Evolutionary conservation across 2,329 filamentous ascomycete species (phyloP).

Genomic region (Xylaria sp.): DNA sequence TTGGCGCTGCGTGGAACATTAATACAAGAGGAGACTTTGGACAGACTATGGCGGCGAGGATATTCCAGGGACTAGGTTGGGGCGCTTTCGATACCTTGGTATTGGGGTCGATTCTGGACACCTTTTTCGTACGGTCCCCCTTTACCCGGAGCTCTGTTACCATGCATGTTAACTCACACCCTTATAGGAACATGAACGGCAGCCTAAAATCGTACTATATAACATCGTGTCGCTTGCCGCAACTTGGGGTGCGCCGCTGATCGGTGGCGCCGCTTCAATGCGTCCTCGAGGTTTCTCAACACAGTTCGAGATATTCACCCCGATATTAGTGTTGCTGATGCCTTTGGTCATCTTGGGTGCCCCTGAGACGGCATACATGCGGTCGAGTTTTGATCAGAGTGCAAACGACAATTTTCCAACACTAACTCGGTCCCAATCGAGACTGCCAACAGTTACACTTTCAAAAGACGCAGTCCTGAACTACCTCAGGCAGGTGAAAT

Average conservation of each 20-base stretch:
- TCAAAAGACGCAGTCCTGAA: constrained; percentile 50
- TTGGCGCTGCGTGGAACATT: constrained; percentile 64
- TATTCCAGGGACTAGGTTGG: constrained; percentile 69
- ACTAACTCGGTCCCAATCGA: constrained; percentile 36
- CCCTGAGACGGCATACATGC: constrained; percentile 65
- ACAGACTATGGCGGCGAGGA: constrained; percentile 62
- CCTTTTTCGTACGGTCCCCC: constrained; percentile 60
- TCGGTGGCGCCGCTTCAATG: constrained; percentile 62
- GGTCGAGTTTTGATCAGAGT: constrained; percentile 48
- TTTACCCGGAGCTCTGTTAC: constrained; percentile 41
- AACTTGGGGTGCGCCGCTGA: constrained; percentile 65
- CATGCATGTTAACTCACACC: constrained; percentile 41
- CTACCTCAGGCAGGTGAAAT: constrained; percentile 56
- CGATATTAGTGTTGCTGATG: constrained; percentile 60
- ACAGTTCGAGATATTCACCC: constrained; percentile 64
- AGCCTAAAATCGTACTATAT: constrained; percentile 57
- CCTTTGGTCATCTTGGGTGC: constrained; percentile 60
- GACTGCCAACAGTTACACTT: constrained; percentile 43
- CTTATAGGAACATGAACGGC: constrained; percentile 64
- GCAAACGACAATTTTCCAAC: constrained; percentile 34
- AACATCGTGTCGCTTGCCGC: constrained; percentile 58
- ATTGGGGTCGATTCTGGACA: constrained; percentile 65
- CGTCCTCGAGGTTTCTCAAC: constrained; percentile 55
- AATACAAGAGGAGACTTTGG: constrained; percentile 55
- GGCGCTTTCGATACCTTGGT: constrained; percentile 67